Evolutionary conservation across 2,329 filamentous ascomycete species (phyloP).

Genomic region (Fusarium proliferatum): DNA sequence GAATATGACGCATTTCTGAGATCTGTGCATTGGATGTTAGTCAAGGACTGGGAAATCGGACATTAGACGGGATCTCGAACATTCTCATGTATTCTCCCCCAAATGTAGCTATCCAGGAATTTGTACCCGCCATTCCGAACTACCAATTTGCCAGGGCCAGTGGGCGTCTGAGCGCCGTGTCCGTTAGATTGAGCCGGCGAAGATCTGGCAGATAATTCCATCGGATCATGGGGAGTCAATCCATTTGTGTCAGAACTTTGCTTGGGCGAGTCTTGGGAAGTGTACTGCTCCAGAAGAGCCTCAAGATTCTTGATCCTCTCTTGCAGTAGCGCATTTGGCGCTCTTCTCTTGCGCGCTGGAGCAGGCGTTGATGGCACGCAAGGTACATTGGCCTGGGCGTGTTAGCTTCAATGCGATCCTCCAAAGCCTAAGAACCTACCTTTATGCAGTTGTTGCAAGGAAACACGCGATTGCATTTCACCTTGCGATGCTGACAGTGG

Average conservation of each 20-base stretch:
- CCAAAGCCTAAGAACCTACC: background rate
- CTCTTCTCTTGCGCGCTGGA: conserved; percentile 12
- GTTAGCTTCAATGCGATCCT: accelerated
- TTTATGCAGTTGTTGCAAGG: conserved; percentile 13
- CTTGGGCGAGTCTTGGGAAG: background rate
- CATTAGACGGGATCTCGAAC: background rate
- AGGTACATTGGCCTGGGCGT: background rate
- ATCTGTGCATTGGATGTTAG: background rate
- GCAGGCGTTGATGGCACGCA: conserved; percentile 15
- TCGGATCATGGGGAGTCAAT: background rate
- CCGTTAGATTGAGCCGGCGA: background rate
- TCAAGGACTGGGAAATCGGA: no score
- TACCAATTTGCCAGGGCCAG: conserved; percentile 6
- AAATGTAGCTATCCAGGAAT: conserved; percentile 7
- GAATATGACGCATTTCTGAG: conserved; percentile 14
- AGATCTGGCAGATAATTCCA: background rate
- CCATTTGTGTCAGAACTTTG: background rate
- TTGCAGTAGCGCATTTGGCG: conserved; percentile 6
- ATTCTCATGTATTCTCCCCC: conserved; percentile 7
- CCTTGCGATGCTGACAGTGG: conserved; percentile 23
- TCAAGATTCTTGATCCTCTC: conserved; percentile 18
- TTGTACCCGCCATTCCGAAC: conserved; percentile 15
- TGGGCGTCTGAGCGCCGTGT: accelerated
- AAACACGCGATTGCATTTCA: conserved; percentile 23
- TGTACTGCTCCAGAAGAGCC: conserved; percentile 8